Percentiles rank a stretch among this genome's conserved stretches.
phyloP scores from a whole-genome alignment of 768 basidiomycete species.

The Filobasidium wieringae region DNA sequence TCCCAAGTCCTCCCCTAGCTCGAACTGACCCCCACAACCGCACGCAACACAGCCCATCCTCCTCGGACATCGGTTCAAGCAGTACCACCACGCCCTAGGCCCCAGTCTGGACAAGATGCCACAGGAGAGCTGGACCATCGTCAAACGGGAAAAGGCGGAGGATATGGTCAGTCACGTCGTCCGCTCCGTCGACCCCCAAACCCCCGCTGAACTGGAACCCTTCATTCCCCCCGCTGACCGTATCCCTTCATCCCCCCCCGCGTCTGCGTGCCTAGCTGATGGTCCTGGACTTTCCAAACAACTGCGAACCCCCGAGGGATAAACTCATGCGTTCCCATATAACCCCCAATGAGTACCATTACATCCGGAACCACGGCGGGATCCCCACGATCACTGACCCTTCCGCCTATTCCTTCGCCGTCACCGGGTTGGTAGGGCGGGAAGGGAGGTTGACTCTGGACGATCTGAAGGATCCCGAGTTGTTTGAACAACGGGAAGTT shows the following conservation, averaged over 20 bases:
- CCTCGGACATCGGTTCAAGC: conserved; percentile 47
- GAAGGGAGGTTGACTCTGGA: conserved; percentile 44
- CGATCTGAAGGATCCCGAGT: conserved; percentile 46
- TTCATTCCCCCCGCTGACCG: too few relatives aligned
- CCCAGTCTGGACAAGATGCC: conserved; percentile 19
- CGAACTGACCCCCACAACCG: conserved; percentile 43
- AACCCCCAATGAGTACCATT: conserved; percentile 19
- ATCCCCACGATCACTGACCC: conserved; percentile 45
- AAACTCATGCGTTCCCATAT: conserved; percentile 7
- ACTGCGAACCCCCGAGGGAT: conserved; percentile 44
- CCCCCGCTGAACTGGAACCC: too few relatives aligned
- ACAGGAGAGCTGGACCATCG: conserved; percentile 45
- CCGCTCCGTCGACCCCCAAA: too few relatives aligned
- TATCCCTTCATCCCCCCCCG: too few relatives aligned
- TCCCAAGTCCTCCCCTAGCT: conserved; percentile 11
- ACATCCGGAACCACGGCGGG: conserved; percentile 50
- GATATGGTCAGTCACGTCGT: conserved; percentile 1
- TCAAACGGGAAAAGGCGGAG: conserved; percentile 44
- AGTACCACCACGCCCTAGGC: conserved; percentile 47
- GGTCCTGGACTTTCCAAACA: conserved; percentile 50
- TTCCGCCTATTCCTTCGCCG: conserved; percentile 45
- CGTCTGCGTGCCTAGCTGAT: too few relatives aligned
- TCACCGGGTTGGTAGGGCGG: conserved; percentile 47
- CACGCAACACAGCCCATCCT: conserved; percentile 48
- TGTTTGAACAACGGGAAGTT: conserved; percentile 41